Evolutionary conservation across 371 early-diverging fungal genomes (phyloP), one percentile per base, ranked within the genome.

Genomic region (Lichtheimia corymbifera): DNA sequence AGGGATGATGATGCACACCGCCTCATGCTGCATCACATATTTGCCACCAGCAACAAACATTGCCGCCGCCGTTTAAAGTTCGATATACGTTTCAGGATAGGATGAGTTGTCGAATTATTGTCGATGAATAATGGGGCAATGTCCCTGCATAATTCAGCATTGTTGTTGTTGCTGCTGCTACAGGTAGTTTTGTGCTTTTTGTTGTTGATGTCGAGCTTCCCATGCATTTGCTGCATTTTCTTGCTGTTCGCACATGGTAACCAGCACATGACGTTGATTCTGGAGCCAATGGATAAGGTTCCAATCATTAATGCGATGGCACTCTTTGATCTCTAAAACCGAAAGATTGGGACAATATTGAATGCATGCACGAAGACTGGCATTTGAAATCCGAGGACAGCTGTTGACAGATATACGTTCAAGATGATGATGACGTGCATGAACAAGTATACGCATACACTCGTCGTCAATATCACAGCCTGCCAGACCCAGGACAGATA

Each of bases 311-410:
- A 80, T 63, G 12, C 58, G 50, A 54, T 73, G 73, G 28, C 86
- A 85, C 61, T 85, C 80, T 55, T 82, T 81, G 70, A 85, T 81
- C 63, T 83, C 84, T 62, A 85, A 78, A 3, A 85, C 86, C 6
- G 82, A 80, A 27, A 85, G 62, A 27, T 71, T 77, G 2, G 83
- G 83, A 52, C 84, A 85, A 44, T 81, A 63, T 7, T 63, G 59
- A 44, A 80, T 74, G 57, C 74, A 67, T 11, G 82, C 77, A 20
- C 74, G 72, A 24, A 85, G 60, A 5, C 80, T 76, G 4, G 69
- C 64, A 49, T 84, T 81, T 11, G 86, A 77, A 55, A 83, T 65
- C 30, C 68, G 65, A 7, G 68, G 67, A 56, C 86, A 85, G 43
- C 77, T 79, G 56, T 83, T 83, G 59, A 83, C 74, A 1, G 84